Percentiles rank a stretch among this genome's conserved stretches.
These are phyloP conservation scores for Fusarium sp. DNA, from an alignment of 2,329 filamentous ascomycete species.

Conservation along the genomic window DNA sequence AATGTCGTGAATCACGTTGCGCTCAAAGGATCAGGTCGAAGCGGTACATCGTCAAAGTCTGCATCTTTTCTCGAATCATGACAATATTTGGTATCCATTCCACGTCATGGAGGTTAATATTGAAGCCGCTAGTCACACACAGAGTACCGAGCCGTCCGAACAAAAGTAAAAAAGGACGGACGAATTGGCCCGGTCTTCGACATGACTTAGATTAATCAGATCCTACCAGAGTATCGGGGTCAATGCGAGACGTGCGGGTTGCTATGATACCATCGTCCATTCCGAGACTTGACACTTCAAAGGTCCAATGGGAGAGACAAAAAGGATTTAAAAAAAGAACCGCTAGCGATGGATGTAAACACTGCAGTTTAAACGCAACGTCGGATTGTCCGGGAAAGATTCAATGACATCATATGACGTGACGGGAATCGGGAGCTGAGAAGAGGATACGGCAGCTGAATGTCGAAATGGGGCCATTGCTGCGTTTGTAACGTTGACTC, in stretches of 20 bases:
- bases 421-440: slow-evolving; percentile 16
- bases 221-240: slow-evolving; percentile 22
- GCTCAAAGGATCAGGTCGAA: slow-evolving; percentile 43
- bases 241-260: slow-evolving; percentile 7
- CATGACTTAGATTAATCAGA: neutral
- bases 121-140: too few relatives aligned
- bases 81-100: neutral
- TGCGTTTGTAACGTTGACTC: neutral
- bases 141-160: too few relatives aligned
- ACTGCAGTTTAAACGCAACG: slow-evolving; percentile 10
- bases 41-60: neutral
- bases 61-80: slow-evolving; percentile 30
- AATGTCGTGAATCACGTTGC: slow-evolving; percentile 70
- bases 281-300: neutral
- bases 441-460: slow-evolving; percentile 6
- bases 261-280: slow-evolving; percentile 6
- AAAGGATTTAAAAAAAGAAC: neutral
- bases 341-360: neutral
- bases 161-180: neutral
- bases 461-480: neutral
- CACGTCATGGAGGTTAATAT: neutral
- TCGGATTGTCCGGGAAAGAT: slow-evolving; percentile 13
- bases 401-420: slow-evolving; percentile 38
- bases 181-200: slow-evolving; percentile 8
- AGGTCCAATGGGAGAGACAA: neutral